These are phyloP conservation scores for Emergomyces orientalis DNA, from an alignment of 2,329 filamentous ascomycete genomes.

Conservation along the genomic window DNA sequence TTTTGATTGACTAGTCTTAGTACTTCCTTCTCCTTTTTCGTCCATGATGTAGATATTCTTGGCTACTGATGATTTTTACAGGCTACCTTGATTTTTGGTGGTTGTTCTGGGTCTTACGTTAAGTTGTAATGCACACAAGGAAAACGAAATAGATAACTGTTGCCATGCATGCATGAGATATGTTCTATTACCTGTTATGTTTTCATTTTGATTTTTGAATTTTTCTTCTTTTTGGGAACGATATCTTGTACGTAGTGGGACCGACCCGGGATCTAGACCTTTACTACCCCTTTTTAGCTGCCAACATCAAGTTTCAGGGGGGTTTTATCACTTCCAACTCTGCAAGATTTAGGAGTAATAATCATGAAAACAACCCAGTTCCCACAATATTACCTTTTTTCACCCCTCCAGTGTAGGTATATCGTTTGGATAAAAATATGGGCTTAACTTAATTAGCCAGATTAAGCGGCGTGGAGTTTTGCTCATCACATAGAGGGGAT, in stretches of 20 bases:
- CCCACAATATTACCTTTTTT: background rate
- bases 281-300: background rate
- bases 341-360: background rate
- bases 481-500: background rate
- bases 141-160: background rate
- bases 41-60: background rate
- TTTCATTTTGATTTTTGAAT: background rate
- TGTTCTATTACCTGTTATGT: background rate
- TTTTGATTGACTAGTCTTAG: background rate
- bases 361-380: background rate
- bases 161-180: background rate
- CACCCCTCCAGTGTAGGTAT: background rate
- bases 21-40: background rate
- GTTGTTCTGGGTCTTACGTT: background rate
- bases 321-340: background rate
- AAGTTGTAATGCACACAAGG: background rate
- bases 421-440: background rate
- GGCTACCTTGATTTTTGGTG: background rate
- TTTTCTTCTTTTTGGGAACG: background rate
- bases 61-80: background rate
- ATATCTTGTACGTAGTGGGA: background rate
- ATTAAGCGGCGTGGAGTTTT: too few species aligned
- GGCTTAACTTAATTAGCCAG: background rate
- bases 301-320: background rate
- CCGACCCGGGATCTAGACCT: background rate